These are phyloP conservation scores for Taphrina confusa DNA, from an alignment of 1,139 yeast species.

Conservation along the genomic window DNA sequence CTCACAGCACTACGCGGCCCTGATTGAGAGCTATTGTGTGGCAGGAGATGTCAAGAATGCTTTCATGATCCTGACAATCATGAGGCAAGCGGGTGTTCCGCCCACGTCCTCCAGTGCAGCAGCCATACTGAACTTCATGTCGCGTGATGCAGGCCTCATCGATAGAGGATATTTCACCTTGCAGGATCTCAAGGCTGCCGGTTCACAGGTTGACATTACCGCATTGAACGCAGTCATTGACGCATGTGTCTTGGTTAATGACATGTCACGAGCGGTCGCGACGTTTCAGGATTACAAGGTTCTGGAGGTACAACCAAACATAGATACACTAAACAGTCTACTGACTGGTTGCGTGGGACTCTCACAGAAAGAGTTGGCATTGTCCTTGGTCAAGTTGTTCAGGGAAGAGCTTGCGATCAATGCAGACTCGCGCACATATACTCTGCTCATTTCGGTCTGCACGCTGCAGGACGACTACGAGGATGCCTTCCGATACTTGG, in stretches of 20 bases:
- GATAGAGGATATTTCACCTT: slow-evolving; percentile 35
- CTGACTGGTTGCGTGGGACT: slow-evolving; percentile 25
- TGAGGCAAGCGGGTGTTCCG: slow-evolving; percentile 18
- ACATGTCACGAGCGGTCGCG: slow-evolving; percentile 32
- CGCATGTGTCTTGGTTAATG: slow-evolving; percentile 10
- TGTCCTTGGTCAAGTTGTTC: slow-evolving; percentile 7
- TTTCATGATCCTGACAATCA: slow-evolving; percentile 20
- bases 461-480: slow-evolving; percentile 32
- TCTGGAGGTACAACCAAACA: slow-evolving; percentile 17
- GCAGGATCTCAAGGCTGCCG: slow-evolving; percentile 16
- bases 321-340: slow-evolving; percentile 22
- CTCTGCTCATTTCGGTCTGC: slow-evolving; percentile 11
- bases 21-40: slow-evolving; percentile 21
- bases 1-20: slow-evolving; percentile 11
- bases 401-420: not conserved
- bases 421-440: slow-evolving; percentile 16
- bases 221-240: slow-evolving; percentile 33
- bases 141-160: slow-evolving; percentile 19
- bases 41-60: slow-evolving; percentile 35
- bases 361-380: slow-evolving; percentile 4
- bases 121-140: slow-evolving; percentile 20
- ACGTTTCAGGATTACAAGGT: slow-evolving; percentile 15
- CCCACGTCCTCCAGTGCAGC: slow-evolving; percentile 23
- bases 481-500: slow-evolving; percentile 27
- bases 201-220: slow-evolving; percentile 19